Evolutionary conservation across 2,329 filamentous ascomycete genomes (phyloP).

Genomic region (Neopestalotiopsis sp.): DNA sequence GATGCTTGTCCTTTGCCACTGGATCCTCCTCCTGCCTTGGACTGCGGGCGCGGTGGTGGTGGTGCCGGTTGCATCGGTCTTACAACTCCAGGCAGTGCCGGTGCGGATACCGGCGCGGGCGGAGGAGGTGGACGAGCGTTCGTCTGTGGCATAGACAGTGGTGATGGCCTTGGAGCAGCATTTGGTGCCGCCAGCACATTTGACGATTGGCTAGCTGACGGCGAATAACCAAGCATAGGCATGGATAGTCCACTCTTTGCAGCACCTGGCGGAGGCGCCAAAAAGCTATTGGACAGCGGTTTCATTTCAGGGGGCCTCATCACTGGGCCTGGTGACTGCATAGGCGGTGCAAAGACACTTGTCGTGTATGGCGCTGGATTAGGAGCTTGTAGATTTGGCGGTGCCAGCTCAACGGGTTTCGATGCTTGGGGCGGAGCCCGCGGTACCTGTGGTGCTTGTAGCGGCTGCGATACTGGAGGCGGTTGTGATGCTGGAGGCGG

Average conservation of each 20-base stretch:
- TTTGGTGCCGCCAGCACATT: conserved; percentile 53
- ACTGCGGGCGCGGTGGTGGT: conserved; percentile 24
- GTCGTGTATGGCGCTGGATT: conserved; percentile 37
- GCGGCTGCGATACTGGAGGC: too few relatives aligned
- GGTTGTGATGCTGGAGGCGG: too few relatives aligned
- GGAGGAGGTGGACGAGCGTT: conserved; percentile 29
- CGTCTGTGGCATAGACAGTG: conserved; percentile 40
- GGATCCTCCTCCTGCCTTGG: conserved; percentile 19
- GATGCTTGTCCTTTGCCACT: conserved; percentile 14
- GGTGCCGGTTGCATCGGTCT: conserved; percentile 18
- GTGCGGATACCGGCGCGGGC: conserved; percentile 9
- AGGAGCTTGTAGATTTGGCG: conserved; percentile 33
- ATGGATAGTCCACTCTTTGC: conserved; percentile 37
- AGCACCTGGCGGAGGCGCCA: conserved; percentile 38
- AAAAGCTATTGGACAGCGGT: conserved; percentile 35
- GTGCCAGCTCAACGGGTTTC: conserved; percentile 27
- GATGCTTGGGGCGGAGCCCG: conserved; percentile 17
- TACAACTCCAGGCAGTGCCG: conserved; percentile 17
- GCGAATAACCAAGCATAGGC: conserved; percentile 42
- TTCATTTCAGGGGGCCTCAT: conserved; percentile 37
- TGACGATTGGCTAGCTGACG: conserved; percentile 34
- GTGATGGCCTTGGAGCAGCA: conserved; percentile 43
- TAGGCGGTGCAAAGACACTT: conserved; percentile 39
- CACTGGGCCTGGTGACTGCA: conserved; percentile 27
- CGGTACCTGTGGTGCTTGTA: conserved; percentile 24